phyloP scores from a whole-genome alignment of 306 rosid species.

The Nissolia schottii region DNA sequence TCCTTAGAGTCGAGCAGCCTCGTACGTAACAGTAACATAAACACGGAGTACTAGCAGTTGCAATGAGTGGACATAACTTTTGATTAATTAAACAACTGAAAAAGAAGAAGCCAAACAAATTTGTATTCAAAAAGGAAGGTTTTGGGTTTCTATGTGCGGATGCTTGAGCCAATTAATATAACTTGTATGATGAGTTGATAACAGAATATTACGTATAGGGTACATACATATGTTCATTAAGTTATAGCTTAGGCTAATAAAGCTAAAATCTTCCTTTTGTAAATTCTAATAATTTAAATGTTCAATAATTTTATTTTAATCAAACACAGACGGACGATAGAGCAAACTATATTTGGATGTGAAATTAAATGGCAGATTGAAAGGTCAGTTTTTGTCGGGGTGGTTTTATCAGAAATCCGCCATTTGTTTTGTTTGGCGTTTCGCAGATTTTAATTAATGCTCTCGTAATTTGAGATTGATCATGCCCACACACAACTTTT shows the following conservation, averaged over 20 bases:
- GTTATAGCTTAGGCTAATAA: background rate
- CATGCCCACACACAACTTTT: background rate
- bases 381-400: slow-evolving; percentile 15
- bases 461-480: background rate
- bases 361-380: background rate
- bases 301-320: background rate
- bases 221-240: background rate
- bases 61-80: background rate
- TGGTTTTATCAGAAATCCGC: slow-evolving; percentile 4
- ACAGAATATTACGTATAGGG: background rate
- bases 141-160: slow-evolving; percentile 12
- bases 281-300: background rate
- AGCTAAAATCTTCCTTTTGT: background rate
- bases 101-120: background rate
- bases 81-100: background rate
- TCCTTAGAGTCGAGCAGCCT: background rate
- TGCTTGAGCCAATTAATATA: background rate
- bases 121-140: background rate
- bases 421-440: slow-evolving; percentile 22
- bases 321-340: background rate
- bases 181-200: too few species aligned
- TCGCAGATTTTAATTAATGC: background rate
- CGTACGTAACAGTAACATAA: background rate
- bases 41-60: too few species aligned
- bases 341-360: background rate